Conservation (phyloP, 2,329 filamentous ascomycete genomes). For the Penicillium sp. region DNA sequence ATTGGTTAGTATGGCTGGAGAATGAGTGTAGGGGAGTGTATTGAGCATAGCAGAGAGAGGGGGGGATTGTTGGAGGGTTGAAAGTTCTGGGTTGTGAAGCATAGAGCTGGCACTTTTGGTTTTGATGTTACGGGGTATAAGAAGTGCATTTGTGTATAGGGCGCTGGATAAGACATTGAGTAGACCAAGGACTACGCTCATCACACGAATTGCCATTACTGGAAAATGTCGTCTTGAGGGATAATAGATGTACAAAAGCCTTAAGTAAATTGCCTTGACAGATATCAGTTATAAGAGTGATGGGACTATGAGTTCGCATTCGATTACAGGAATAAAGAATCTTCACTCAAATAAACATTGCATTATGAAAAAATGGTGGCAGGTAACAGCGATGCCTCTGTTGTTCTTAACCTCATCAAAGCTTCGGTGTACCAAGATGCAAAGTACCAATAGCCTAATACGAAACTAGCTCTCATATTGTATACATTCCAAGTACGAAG, state of each 20-base stretch:
- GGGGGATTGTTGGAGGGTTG: background rate
- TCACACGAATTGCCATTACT: too few species aligned
- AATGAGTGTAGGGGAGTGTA: background rate
- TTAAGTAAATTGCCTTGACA: too few species aligned
- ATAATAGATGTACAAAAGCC: too few species aligned
- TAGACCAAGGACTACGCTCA: too few species aligned
- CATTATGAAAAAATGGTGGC: background rate
- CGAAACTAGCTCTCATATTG: background rate
- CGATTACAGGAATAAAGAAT: background rate
- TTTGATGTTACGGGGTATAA: background rate
- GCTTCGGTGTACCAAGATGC: background rate
- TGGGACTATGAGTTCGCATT: background rate
- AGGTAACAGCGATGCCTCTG: background rate
- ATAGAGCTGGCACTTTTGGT: background rate
- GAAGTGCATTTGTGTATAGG: background rate
- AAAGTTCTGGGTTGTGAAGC: background rate
- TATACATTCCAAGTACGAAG: background rate
- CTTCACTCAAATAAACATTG: background rate
- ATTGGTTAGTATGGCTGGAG: background rate
- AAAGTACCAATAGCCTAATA: background rate
- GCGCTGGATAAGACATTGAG: too few species aligned
- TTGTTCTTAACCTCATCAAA: background rate
- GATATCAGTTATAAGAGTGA: background rate
- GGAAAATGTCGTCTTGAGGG: too few species aligned
- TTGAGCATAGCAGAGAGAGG: background rate